Evolutionary conservation across 495 filamentous ascomycete genomes (phyloP), one percentile per base, ranked within the genome.

Genomic region (Aspergillus wentii): DNA sequence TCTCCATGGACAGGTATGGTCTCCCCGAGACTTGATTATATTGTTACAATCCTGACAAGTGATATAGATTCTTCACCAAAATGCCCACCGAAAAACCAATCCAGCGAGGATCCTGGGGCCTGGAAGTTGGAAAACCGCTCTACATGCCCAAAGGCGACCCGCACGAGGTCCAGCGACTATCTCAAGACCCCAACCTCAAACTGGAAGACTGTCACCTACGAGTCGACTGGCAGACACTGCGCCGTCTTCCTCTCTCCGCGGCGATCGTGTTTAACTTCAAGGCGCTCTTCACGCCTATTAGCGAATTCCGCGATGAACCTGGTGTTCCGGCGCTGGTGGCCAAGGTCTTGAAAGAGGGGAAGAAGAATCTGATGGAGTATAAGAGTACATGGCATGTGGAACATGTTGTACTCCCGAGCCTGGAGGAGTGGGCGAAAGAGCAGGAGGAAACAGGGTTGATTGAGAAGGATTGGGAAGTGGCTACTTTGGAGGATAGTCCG

Each of bases 201-300:
- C 48, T 82, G n/a, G 66, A 72, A 0, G 76, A 85, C 16, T 69
- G 83, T 46, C 61, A 82, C 39, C 72, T 95, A 10, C 78, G 89
- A n/a, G 88, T 92, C 2, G 89, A 95, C 56, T 92, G 88, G 86
- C 89, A 95, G 61, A 95, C 89, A 0, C 71, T 95, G 13, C 79
- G 89, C 9, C 75, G 89, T 17, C 66, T 95, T 1, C 89, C 89
- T 2, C 59, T 95, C 4, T 85, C 81, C 0, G 86, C 75, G 0
- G 80, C 73, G 0, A 63, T 95, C 7, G 75, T 87, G 2, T 95
- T 95, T 63, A 95, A 95, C 54, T 95, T 90, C 76, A 95, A 92
- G 54, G 89, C 82, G 0, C 56, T 94, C 0, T 95, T 95, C 63
- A 92, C 87, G 2, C 83, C 84, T 0, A 57, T 95, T 0, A 53